Base-by-base conservation (phyloP, 2,329 filamentous ascomycete genomes). In the Pseudogymnoascus sp. region DNA sequence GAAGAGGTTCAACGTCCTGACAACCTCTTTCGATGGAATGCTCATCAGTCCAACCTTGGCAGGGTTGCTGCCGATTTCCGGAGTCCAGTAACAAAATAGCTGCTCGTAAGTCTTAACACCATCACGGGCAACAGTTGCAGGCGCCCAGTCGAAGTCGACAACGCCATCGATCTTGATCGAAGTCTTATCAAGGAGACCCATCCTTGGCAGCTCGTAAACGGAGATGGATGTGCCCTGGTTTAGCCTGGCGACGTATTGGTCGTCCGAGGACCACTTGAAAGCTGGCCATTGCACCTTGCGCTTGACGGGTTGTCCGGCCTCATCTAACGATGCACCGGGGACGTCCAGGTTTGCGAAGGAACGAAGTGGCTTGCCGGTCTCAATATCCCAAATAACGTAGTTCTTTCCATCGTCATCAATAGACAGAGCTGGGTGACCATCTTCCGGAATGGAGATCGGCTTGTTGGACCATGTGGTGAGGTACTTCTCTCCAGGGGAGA, bases 181-280 rank as follows among this genome's bases (percentile, higher is more conserved):
- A 2, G 89, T 89, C 82, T 94, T 96, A 76, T 93, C 91, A 65
- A 96, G 82, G 55, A 96, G 83, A 73, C 89, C 90, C 92, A 96
- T 96, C 71, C 87, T 83, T 43, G 92, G 92, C 12, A 92, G 80
- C 75, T 96, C 91, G 75, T 96, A 96, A 70, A 96, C 85, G 61
- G 91, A 94, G 72, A 99, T 96, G 62, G 90, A 91, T 69, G 92
- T 85, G 68, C 89, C 90, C 67, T 91, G 92, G 65, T 87, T 91
- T 80, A 97, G 86, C 66, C 94, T 87, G 21, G 94, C 94, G 65
- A 97, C 92, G 74, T 96, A 99, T 76, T 95, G 94, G 78, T 97
- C 92, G 73, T 99, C 94, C 2, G 94, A 82, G 31, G 94, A 97
- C 94, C 94, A 99, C 80, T 99, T 99, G 86, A 99, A 99, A 2